These are phyloP conservation scores for Podila epigama DNA, from an alignment of 192 early-diverging fungal genomes.

Conservation along the genomic window DNA sequence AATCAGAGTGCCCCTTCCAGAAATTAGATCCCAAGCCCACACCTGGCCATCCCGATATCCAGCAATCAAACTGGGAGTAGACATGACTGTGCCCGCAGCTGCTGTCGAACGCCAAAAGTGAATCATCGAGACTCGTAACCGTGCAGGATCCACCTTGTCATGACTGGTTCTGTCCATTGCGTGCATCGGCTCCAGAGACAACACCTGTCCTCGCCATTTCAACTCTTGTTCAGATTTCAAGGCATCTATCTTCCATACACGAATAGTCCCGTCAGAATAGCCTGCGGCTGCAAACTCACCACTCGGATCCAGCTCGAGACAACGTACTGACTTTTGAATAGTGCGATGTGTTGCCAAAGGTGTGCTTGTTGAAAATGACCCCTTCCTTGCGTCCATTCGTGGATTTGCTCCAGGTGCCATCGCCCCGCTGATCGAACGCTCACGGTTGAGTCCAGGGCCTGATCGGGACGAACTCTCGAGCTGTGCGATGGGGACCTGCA, in stretches of 20 bases:
- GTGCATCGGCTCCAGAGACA: background rate
- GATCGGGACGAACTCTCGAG: slow-evolving; percentile 1
- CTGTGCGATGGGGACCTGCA: slow-evolving; percentile 14
- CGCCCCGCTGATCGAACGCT: background rate
- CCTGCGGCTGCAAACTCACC: slow-evolving; percentile 23
- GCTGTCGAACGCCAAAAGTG: slow-evolving; percentile 7
- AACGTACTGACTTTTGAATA: slow-evolving; percentile 7
- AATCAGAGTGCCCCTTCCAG: slow-evolving; percentile 8
- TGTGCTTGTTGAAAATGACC: background rate
- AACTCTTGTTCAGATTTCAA: background rate
- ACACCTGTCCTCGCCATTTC: slow-evolving; percentile 1
- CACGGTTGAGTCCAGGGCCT: too few relatives aligned
- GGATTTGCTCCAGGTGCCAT: background rate
- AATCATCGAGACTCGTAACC: background rate
- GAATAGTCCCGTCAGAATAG: slow-evolving; percentile 21
- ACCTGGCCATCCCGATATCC: slow-evolving; percentile 44
- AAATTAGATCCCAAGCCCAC: slow-evolving; percentile 22
- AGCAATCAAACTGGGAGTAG: background rate
- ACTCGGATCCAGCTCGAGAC: slow-evolving; percentile 15
- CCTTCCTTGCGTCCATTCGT: background rate
- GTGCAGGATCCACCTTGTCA: slow-evolving; percentile 3
- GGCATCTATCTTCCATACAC: slow-evolving; percentile 14
- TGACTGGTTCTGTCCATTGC: background rate
- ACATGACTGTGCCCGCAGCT: background rate
- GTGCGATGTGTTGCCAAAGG: slow-evolving; percentile 1